These are phyloP conservation scores for Simmondsia chinensis DNA, from an alignment of 148 eudicot species.

Conservation along the genomic window DNA sequence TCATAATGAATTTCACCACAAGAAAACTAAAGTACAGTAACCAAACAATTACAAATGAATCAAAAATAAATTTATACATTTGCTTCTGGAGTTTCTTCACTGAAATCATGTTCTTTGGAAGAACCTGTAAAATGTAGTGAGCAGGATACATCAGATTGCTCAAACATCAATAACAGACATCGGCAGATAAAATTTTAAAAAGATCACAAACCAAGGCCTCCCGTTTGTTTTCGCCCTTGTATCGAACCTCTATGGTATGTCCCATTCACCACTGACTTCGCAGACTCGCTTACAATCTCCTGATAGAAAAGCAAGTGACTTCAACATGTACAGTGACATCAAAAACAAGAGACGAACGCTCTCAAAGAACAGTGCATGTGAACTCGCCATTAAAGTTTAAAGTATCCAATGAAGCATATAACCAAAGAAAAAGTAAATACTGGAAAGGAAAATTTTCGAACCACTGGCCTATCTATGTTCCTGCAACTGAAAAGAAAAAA, in stretches of 20 bases:
- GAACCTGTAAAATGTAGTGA: conserved; percentile 20
- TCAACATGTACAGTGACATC: too few species aligned
- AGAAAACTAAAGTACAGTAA: background rate
- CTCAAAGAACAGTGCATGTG: too few species aligned
- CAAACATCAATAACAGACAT: background rate
- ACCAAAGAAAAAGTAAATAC: too few species aligned
- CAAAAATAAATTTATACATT: conserved; percentile 21
- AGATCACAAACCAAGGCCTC: conserved; percentile 11
- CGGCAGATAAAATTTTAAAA: background rate
- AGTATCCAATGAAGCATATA: too few species aligned
- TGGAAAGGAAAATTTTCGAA: too few species aligned
- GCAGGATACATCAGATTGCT: conserved; percentile 3
- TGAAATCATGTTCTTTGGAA: conserved; percentile 17
- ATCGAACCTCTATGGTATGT: conserved; percentile 24
- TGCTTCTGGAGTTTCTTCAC: conserved; percentile 15
- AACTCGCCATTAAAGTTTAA: too few species aligned
- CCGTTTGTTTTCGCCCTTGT: conserved; percentile 10
- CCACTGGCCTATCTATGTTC: too few species aligned
- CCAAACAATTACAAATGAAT: background rate
- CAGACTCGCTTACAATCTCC: conserved; percentile 20
- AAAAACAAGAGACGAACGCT: too few species aligned
- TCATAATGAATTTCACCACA: background rate
- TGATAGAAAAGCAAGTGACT: conserved; percentile 19
- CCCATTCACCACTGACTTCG: conserved; percentile 19
- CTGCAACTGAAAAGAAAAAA: too few species aligned